Evolutionary conservation across 805 yeast genomes (phyloP), one percentile per base, ranked within the genome.

Genomic region (Candida maesae): DNA sequence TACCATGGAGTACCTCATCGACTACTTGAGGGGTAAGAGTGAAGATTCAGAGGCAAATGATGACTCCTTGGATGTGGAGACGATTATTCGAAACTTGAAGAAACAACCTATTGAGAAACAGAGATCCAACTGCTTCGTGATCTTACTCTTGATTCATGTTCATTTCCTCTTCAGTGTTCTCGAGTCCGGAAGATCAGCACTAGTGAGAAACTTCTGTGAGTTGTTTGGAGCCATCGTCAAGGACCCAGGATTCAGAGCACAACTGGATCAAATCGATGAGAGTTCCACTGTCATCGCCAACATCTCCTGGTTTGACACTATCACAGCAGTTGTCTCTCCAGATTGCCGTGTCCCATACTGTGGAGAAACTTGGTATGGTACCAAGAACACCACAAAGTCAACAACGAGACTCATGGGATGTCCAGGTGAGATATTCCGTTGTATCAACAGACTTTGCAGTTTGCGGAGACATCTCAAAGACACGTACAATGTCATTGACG

Each of bases 221-320:
- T 61, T 74, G 16, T 73, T 74, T 52, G 70, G 75, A 1, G 66
- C 73, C 2, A 70, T 77, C 30, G 75, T 78, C 16, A 63, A 65
- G 36, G 76, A 75, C 44, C 53, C 58, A 16, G 65, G 69, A n/a
- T 73, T 72, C 58, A 56, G 62, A 26, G 49, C 63, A 4, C 68
- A 71, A 17, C 52, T 72, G 48, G 67, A 66, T 16, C 67, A 64
- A 32, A 74, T 73, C 16, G 74, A 73, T 49, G 77, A 75, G 44
- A 65, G 72, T 6, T 73, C 74, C 6, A 59, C 76, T 1, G 60
- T 73, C 21, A 70, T 74, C 6, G 68, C 70, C 26, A 76, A 74
- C n/a, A 52, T 77, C 13, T 70, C 79, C 1, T 77, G 82, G 82
- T 76, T 72, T 53, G 82, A 77, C 47, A 76, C 81, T 1, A 72